A percentile compares a stretch with the other conserved stretches of the same genome.
These are phyloP conservation scores for Alternaria consortialis DNA, from an alignment of 2,329 filamentous ascomycete species.

Conservation along the genomic window DNA sequence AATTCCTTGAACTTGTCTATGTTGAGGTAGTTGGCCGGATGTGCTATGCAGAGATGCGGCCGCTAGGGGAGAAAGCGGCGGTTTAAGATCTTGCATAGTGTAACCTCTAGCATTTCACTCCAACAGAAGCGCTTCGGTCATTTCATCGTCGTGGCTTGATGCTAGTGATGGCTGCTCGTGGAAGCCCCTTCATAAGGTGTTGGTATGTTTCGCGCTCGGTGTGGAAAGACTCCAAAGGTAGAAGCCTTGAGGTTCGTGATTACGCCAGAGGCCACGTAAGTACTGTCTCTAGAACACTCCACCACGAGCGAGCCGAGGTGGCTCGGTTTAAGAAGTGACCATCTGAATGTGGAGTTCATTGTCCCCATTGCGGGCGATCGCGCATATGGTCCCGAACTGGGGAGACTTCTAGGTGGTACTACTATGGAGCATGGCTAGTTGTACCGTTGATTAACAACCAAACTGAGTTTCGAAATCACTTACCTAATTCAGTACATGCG, in stretches of 20 bases:
- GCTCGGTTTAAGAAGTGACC: neutral
- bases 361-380: neutral
- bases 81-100: neutral
- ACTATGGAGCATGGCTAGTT: neutral
- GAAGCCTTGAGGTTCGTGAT: neutral
- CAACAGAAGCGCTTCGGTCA: neutral
- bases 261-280: neutral
- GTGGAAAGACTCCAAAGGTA: neutral
- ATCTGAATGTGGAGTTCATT: neutral
- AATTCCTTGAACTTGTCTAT: neutral
- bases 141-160: neutral
- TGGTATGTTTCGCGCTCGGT: neutral
- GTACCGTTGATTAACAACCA: neutral
- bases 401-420: neutral
- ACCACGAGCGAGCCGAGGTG: neutral
- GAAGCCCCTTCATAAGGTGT: neutral
- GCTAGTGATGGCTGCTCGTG: neutral
- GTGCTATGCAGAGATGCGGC: neutral
- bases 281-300: neutral
- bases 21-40: conserved; percentile 2
- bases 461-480: neutral
- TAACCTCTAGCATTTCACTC: neutral
- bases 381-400: neutral
- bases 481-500: neutral
- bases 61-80: conserved; percentile 1